phyloP scores from a whole-genome alignment of 176 grass and related monocot species.

The Ensete ventricosum region DNA sequence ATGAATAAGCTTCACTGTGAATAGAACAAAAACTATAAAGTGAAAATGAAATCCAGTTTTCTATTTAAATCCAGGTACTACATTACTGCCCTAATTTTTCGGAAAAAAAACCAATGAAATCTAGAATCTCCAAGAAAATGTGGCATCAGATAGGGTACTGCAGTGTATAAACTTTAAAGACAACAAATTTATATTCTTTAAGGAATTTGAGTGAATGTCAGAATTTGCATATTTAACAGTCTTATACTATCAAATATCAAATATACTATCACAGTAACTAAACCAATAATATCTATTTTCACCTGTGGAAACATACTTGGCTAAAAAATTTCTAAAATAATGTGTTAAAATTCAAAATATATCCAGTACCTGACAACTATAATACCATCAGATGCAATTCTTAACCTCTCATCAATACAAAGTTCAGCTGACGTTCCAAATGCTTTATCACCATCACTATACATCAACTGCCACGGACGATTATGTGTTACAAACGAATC shows the following conservation, averaged over 20 bases:
- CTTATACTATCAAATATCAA: not conserved
- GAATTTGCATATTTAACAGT: too few relatives aligned
- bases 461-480: conserved; percentile 74
- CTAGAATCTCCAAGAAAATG: too few relatives aligned
- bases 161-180: too few relatives aligned
- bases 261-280: not conserved
- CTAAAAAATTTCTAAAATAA: not conserved
- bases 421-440: conserved; percentile 92
- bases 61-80: not conserved
- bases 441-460: conserved; percentile 93
- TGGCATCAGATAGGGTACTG: too few relatives aligned
- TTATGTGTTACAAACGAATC: conserved; percentile 25
- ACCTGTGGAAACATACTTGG: not conserved
- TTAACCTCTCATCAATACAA: conserved; percentile 79
- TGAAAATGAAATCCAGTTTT: not conserved
- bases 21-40: not conserved
- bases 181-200: too few relatives aligned
- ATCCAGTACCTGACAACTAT: conserved; percentile 73
- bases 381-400: conserved; percentile 89
- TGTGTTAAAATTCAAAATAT: not conserved
- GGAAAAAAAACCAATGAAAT: too few relatives aligned
- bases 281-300: not conserved
- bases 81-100: not conserved
- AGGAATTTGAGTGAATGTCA: too few relatives aligned
- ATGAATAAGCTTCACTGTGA: not conserved